Evolutionary conservation across 2,329 filamentous ascomycete genomes (phyloP).

Genomic region (Exserohilum rostratum): DNA sequence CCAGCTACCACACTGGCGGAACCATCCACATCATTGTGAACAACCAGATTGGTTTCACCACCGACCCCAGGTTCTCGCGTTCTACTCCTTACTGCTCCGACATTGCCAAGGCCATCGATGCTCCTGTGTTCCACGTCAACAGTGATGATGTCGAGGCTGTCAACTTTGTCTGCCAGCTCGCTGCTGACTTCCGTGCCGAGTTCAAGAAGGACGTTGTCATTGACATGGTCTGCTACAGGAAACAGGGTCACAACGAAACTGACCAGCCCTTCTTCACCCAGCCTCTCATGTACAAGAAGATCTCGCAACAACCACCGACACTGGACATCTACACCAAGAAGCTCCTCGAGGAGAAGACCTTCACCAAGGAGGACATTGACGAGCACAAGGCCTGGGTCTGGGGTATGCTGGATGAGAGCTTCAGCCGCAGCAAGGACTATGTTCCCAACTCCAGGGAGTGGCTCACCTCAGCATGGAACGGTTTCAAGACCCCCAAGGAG

Average conservation of each 20-base stretch:
- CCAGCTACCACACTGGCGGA: conserved; percentile 94
- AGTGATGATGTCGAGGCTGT: conserved; percentile 97
- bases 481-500: conserved; percentile 99
- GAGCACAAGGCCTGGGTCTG: conserved; percentile 99
- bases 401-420: conserved; percentile 98
- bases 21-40: conserved; percentile 98
- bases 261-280: conserved; percentile 99
- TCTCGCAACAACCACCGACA: conserved; percentile 80
- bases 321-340: conserved; percentile 92
- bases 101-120: conserved; percentile 98
- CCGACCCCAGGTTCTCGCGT: conserved; percentile 93
- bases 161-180: conserved; percentile 97
- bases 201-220: conserved; percentile 99
- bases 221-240: conserved; percentile 98
- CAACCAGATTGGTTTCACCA: conserved; percentile 99
- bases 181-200: conserved; percentile 96
- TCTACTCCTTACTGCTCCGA: conserved; percentile 99
- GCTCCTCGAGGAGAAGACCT: conserved; percentile 88
- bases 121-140: conserved; percentile 98
- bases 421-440: conserved; percentile 96
- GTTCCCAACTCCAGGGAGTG: conserved; percentile 96
- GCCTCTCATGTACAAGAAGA: conserved; percentile 99
- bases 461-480: conserved; percentile 98
- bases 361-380: conserved; percentile 96
- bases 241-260: conserved; percentile 99